Evolutionary conservation across 371 early-diverging fungal species (phyloP).

Genomic region (Lichtheimia ornata): DNA sequence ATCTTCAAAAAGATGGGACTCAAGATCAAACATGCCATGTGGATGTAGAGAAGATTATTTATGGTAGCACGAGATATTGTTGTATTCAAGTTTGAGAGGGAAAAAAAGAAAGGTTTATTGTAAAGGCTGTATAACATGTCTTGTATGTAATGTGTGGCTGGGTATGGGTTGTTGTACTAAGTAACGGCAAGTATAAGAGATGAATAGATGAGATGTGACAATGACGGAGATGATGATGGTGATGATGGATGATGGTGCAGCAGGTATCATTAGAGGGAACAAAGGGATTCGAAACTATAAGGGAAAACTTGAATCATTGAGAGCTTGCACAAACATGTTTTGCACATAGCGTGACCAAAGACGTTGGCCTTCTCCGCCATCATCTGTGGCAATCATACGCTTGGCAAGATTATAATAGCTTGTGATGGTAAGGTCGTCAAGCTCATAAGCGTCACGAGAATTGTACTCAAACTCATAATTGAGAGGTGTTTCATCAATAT

Average conservation of each 20-base stretch:
- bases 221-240: background rate
- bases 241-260: background rate
- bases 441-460: conserved; percentile 55
- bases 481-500: conserved; percentile 14
- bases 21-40: conserved; percentile 47
- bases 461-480: conserved; percentile 56
- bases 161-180: background rate
- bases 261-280: background rate
- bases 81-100: background rate
- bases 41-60: conserved; percentile 19
- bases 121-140: too few relatives aligned
- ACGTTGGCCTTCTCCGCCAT: conserved; percentile 10
- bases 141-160: too few relatives aligned
- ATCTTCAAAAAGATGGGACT: conserved; percentile 46
- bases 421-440: conserved; percentile 58
- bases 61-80: background rate
- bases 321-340: conserved; percentile 42
- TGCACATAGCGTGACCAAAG: conserved; percentile 36
- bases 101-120: conserved; percentile 1
- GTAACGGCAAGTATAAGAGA: background rate
- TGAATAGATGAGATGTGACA: background rate
- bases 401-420: conserved; percentile 52
- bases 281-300: background rate
- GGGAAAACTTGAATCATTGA: conserved; percentile 7
- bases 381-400: conserved; percentile 28